A percentile compares a stretch with the other conserved stretches of the same genome.
phyloP scores from a whole-genome alignment of 495 filamentous ascomycete genomes.

The Xylona heveae region DNA sequence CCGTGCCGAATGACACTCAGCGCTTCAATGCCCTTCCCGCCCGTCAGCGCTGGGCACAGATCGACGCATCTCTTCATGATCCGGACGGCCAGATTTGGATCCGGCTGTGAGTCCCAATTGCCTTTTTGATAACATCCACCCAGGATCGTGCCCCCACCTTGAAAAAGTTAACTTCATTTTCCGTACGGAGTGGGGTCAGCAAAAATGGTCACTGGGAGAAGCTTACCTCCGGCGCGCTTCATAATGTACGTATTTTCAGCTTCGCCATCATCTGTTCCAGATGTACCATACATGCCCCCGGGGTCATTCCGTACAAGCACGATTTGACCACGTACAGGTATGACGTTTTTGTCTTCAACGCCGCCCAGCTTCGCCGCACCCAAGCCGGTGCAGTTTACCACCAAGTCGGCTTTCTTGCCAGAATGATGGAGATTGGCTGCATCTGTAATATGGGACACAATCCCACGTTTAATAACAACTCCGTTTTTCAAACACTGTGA shows the following conservation, averaged over 20 bases:
- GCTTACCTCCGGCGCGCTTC: slow-evolving; percentile 49
- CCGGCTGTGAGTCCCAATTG: slow-evolving; percentile 63
- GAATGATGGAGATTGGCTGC: slow-evolving; percentile 42
- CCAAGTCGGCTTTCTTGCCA: slow-evolving; percentile 38
- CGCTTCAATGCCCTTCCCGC: slow-evolving; percentile 57
- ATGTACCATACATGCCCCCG: slow-evolving; percentile 41
- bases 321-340: slow-evolving; percentile 69
- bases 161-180: neutral
- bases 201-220: neutral
- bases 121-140: slow-evolving; percentile 73
- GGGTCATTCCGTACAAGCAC: slow-evolving; percentile 74
- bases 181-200: neutral
- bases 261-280: slow-evolving; percentile 59
- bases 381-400: slow-evolving; percentile 80
- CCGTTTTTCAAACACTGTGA: slow-evolving; percentile 53
- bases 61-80: slow-evolving; percentile 78
- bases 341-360: slow-evolving; percentile 52
- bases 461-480: slow-evolving; percentile 35
- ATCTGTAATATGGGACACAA: slow-evolving; percentile 51
- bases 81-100: slow-evolving; percentile 57
- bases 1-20: slow-evolving; percentile 74
- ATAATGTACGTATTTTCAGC: slow-evolving; percentile 81
- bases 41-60: slow-evolving; percentile 48
- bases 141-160: slow-evolving; percentile 52
- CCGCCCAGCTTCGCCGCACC: slow-evolving; percentile 55